Conservation (phyloP, 345 rosid species). For the Pistacia integerrima region DNA sequence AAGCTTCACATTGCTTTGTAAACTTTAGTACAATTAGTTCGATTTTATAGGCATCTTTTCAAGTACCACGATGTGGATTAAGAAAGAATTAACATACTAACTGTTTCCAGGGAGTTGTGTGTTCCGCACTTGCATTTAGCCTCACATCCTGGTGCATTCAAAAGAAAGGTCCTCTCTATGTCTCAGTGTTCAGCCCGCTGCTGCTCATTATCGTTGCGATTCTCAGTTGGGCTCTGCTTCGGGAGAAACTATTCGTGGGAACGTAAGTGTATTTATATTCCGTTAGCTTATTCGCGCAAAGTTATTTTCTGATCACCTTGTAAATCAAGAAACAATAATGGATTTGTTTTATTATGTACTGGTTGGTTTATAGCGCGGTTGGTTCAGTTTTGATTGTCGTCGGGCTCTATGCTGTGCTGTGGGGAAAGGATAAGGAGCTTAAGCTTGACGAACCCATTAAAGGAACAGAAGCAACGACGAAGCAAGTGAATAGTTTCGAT, state of each 20-base stretch:
- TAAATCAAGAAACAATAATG: background rate
- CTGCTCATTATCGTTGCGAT: conserved; percentile 68
- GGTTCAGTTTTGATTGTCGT: conserved; percentile 72
- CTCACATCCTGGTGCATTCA: conserved; percentile 73
- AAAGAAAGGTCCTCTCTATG: conserved; percentile 82
- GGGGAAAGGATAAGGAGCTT: conserved; percentile 83
- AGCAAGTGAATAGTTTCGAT: conserved; percentile 24
- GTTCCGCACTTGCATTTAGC: conserved; percentile 70
- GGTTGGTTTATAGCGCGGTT: conserved; percentile 40
- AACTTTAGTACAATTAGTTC: too few species aligned
- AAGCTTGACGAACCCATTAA: background rate
- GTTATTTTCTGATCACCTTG: background rate
- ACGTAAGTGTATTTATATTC: conserved; percentile 47
- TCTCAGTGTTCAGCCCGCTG: conserved; percentile 86
- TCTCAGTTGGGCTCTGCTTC: conserved; percentile 80
- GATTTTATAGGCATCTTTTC: too few species aligned
- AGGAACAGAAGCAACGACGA: conserved; percentile 4
- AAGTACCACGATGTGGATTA: too few species aligned
- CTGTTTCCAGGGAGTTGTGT: conserved; percentile 65
- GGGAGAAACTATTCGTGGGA: conserved; percentile 75
- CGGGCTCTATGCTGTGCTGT: conserved; percentile 78
- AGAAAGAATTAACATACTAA: background rate
- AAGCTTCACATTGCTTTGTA: conserved; percentile 11
- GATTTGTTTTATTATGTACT: background rate
- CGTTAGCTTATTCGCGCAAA: background rate